Conservation (phyloP, 805 yeast species). For the Clavispora fructus region DNA sequence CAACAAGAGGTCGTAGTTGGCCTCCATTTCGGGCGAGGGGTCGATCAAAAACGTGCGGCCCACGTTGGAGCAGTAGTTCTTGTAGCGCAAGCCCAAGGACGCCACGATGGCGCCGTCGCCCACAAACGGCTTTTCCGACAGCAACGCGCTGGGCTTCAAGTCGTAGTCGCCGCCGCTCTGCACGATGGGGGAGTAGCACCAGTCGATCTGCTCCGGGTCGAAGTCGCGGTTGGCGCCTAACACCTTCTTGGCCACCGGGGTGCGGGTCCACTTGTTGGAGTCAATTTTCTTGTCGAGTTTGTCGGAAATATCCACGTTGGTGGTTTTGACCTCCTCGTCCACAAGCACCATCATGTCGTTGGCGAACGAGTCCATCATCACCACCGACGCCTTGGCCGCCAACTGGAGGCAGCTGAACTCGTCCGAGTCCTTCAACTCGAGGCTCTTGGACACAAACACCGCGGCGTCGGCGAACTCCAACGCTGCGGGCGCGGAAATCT, state of each 20-base stretch:
- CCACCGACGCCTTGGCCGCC: constrained; percentile 74
- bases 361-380: constrained; percentile 75
- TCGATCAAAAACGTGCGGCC: constrained; percentile 87
- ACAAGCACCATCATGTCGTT: constrained; percentile 84
- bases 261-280: constrained; percentile 55
- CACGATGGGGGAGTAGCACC: constrained; percentile 90
- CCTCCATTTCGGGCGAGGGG: constrained; percentile 75
- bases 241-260: constrained; percentile 46
- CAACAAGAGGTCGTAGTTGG: constrained; percentile 71
- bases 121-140: constrained; percentile 56
- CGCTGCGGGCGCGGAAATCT: constrained; percentile 28
- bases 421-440: constrained; percentile 75
- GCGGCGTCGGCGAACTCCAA: constrained; percentile 43
- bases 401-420: constrained; percentile 61
- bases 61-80: constrained; percentile 81
- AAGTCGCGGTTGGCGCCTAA: constrained; percentile 53
- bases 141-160: constrained; percentile 75
- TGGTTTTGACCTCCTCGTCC: constrained; percentile 76
- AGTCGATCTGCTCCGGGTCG: constrained; percentile 73
- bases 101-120: constrained; percentile 76
- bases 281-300: constrained; percentile 78
- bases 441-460: constrained; percentile 45
- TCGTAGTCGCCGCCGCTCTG: constrained; percentile 87
- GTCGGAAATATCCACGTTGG: constrained; percentile 70
- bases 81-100: constrained; percentile 81